Percentiles rank a stretch among this genome's conserved stretches.
Conservation (phyloP, 768 basidiomycete species). For the Pleurotus sapidus region DNA sequence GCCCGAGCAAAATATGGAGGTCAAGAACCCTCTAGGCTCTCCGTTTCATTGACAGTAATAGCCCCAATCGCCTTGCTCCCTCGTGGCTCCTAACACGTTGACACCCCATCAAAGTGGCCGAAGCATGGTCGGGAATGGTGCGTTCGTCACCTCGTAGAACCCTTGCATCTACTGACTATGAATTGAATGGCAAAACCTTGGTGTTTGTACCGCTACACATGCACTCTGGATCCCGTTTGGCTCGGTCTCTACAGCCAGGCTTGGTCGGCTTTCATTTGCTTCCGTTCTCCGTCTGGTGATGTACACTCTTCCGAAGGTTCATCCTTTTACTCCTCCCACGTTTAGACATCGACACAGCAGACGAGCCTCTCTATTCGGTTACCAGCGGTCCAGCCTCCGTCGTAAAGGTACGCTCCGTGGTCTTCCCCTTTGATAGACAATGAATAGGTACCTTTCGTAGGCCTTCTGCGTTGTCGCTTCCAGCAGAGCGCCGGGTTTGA, state of each 20-base stretch:
- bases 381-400: background rate
- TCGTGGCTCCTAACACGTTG: no score
- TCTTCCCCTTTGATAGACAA: background rate
- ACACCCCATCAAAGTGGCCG: no score
- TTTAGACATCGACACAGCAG: background rate
- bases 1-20: no score
- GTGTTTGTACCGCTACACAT: background rate
- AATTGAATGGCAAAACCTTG: background rate
- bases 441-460: background rate
- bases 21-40: no score
- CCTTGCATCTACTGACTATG: background rate
- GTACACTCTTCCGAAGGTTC: background rate
- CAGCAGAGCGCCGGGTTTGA: background rate
- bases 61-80: no score
- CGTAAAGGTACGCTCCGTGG: background rate
- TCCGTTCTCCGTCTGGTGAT: background rate
- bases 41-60: no score
- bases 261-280: background rate
- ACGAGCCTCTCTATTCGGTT: background rate
- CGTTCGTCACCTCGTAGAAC: background rate
- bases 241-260: background rate
- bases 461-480: background rate
- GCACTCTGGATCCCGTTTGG: background rate
- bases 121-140: no score
- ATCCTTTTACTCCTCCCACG: background rate